phyloP scores from a whole-genome alignment of 331 rosid genomes.

The Spiraea crenata region DNA sequence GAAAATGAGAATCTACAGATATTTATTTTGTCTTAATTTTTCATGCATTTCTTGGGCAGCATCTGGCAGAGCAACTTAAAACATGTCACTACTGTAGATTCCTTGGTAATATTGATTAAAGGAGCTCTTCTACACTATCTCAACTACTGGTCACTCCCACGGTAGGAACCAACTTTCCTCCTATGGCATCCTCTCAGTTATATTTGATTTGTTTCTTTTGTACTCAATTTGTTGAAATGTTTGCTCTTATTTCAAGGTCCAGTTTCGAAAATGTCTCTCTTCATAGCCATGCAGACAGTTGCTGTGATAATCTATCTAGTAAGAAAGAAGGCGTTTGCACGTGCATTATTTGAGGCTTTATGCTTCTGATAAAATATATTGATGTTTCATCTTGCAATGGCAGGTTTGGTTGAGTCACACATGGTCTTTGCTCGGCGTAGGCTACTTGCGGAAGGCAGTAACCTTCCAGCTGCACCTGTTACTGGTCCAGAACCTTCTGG shows the following conservation, averaged over 20 bases:
- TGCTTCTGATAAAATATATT: conserved; percentile 7
- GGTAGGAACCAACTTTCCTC: conserved; percentile 34
- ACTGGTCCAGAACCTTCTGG: conserved; percentile 27
- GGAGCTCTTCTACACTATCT: conserved; percentile 41
- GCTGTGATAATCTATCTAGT: conserved; percentile 43
- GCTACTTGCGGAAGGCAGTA: conserved; percentile 62
- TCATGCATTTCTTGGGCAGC: conserved; percentile 49
- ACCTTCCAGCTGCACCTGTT: conserved; percentile 69
- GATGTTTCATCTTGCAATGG: conserved; percentile 22
- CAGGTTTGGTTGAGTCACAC: conserved; percentile 45
- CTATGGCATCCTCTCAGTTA: conserved; percentile 1
- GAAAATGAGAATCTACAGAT: not conserved
- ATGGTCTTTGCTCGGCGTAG: conserved; percentile 49
- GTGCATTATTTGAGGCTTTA: conserved; percentile 1
- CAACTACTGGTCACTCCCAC: conserved; percentile 35
- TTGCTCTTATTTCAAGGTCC: conserved; percentile 45
- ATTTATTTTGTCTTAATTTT: conserved; percentile 9
- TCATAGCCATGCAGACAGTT: conserved; percentile 29
- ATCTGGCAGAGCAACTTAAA: conserved; percentile 54
- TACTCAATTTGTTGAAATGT: conserved; percentile 23
- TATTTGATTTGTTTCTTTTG: conserved; percentile 20
- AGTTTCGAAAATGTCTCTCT: conserved; percentile 32
- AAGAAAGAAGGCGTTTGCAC: conserved; percentile 30
- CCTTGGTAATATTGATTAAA: conserved; percentile 40
- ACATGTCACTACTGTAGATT: conserved; percentile 30